Base-by-base conservation (phyloP, 148 eudicot genomes). In the Rhododendron molle region DNA sequence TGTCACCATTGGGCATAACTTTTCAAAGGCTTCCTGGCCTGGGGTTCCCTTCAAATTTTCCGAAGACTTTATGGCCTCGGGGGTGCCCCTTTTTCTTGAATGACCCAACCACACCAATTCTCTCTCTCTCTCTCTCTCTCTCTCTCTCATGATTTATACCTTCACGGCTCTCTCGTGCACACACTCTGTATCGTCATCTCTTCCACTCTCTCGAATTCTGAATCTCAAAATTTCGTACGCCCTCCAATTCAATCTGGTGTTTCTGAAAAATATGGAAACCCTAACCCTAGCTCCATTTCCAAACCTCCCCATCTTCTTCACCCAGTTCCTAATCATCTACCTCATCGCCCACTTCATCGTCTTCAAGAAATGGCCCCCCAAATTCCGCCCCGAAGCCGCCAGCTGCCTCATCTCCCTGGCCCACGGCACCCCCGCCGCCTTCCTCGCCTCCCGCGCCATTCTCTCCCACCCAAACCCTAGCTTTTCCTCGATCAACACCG, bases 381-480 rank as follows among this genome's bases (percentile, higher is more conserved):
- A 93, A 13, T 86, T 88, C 88, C 94, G 95, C n/a, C 96, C 97
- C 0, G 96, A 92, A 79, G 97, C 97, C 7, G 85, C 98, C 9
- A 92, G 95, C 89, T 95, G 98, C 88, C 71, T 87, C 5, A 94
- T 92, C 87, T 95, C 98, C 14, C 86, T 91, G 1, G 76, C 87
- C 58, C 97, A 95, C 84, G 95, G 97, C 85, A 92, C 98, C 2
- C 96, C 98, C 1, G 98, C 96, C n/a, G 93, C 89, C 15, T 56
- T 94, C 88, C 52, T 94, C 0, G 94, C 98, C 49, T 11, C 49
- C 3, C 3, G 32, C 43, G 90, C 97, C 10, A 83, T 93, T 18
- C n/a, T 90, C 69, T 38, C 87, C 52, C 86, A 90, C 73, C 81
- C 82, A 12, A 77, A 54, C 32, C 81, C 84, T 1, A 34, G 82